A percentile compares a stretch with the other conserved stretches of the same genome.
Conservation (phyloP, 2,329 filamentous ascomycete genomes). For the Pestalotiopsis sp. region DNA sequence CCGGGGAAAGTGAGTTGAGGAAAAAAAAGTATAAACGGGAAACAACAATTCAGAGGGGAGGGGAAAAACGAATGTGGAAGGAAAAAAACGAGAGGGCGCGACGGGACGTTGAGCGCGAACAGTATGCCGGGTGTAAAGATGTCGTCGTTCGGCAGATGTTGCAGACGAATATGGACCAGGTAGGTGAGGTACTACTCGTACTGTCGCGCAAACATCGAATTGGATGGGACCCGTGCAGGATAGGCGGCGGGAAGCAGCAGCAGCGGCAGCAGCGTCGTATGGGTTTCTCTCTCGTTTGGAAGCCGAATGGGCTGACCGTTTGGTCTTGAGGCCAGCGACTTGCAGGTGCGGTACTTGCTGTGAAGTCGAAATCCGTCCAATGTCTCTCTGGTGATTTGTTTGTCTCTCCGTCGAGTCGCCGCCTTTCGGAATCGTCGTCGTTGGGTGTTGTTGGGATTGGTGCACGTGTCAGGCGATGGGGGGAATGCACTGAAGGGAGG, state of each 20-base stretch:
- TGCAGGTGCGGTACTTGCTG: background rate
- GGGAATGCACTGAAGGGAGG: background rate
- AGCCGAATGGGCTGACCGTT: background rate
- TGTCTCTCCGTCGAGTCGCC: background rate
- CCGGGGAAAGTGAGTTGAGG: background rate
- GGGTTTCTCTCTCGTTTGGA: background rate
- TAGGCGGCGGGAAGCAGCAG: slow-evolving; percentile 26
- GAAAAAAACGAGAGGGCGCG: background rate
- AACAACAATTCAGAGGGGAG: background rate
- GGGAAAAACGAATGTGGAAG: background rate
- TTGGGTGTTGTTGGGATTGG: background rate
- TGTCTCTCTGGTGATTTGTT: too few relatives aligned
- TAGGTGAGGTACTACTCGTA: background rate
- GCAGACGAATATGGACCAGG: background rate
- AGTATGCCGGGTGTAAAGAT: background rate
- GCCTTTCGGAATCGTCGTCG: background rate
- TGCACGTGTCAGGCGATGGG: background rate
- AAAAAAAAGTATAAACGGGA: slow-evolving; percentile 4
- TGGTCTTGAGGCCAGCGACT: background rate
- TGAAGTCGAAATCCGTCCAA: background rate
- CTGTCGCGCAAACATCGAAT: slow-evolving; percentile 22
- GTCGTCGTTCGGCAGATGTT: background rate
- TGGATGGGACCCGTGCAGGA: slow-evolving; percentile 23
- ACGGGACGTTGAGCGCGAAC: background rate
- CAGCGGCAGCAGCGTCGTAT: slow-evolving; percentile 7